Conservation (phyloP, 345 rosid genomes). For the Hibiscus syriacus region DNA sequence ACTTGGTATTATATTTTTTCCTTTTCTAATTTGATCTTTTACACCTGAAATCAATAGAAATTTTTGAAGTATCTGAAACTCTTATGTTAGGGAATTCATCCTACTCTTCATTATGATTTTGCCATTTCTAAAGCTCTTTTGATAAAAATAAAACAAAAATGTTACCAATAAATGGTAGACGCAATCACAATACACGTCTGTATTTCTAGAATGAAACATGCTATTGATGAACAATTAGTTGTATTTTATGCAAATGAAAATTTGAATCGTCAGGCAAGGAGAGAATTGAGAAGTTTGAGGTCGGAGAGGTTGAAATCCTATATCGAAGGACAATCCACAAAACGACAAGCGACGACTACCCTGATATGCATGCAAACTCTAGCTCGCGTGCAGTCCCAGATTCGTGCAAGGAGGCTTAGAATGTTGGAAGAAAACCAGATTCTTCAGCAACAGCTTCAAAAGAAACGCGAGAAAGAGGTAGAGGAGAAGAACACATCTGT, state of each 20-base stretch:
- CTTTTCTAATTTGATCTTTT: too few relatives aligned
- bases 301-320: constrained; percentile 43
- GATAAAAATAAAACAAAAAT: too few relatives aligned
- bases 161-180: too few relatives aligned
- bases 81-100: too few relatives aligned
- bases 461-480: constrained; percentile 36
- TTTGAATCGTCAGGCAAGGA: constrained; percentile 53
- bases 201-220: too few relatives aligned
- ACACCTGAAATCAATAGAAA: too few relatives aligned
- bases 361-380: constrained; percentile 85
- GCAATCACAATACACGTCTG: too few relatives aligned
- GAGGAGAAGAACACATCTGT: constrained; percentile 39
- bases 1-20: neutral
- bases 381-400: constrained; percentile 66
- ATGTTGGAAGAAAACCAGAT: constrained; percentile 75
- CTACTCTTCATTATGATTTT: too few relatives aligned
- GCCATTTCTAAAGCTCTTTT: too few relatives aligned
- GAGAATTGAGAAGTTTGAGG: constrained; percentile 70
- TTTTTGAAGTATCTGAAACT: too few relatives aligned
- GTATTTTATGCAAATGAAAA: neutral
- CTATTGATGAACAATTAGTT: neutral
- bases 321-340: constrained; percentile 58
- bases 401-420: constrained; percentile 61
- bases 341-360: constrained; percentile 66
- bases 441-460: too few relatives aligned